Evolutionary conservation across 805 yeast genomes (phyloP).

Genomic region (Torulaspora microellipsoides): DNA sequence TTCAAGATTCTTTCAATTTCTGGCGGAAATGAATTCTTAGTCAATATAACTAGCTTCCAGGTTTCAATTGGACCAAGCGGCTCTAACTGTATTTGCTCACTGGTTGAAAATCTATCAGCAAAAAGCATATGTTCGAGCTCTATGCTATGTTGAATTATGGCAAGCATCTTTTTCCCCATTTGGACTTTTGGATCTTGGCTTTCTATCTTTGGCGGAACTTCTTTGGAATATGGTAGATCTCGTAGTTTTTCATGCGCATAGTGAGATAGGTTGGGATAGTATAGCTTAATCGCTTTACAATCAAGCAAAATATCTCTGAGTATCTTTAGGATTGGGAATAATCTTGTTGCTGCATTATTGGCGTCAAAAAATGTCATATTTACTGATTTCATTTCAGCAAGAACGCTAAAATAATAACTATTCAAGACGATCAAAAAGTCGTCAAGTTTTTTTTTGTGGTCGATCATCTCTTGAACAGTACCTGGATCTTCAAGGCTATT

Average conservation of each 20-base stretch:
- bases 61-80: slow-evolving; percentile 9
- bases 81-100: slow-evolving; percentile 5
- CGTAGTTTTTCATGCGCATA: slow-evolving; percentile 5
- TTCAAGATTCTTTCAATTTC: slow-evolving; percentile 14
- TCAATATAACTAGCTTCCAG: slow-evolving; percentile 20
- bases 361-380: slow-evolving; percentile 6
- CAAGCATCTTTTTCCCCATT: slow-evolving; percentile 1
- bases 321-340: slow-evolving; percentile 8
- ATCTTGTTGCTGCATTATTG: slow-evolving; percentile 7
- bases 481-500: slow-evolving; percentile 7
- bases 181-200: not conserved
- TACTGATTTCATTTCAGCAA: slow-evolving; percentile 20
- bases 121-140: slow-evolving; percentile 11
- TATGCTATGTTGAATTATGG: slow-evolving; percentile 9
- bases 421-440: slow-evolving; percentile 16
- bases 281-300: slow-evolving; percentile 12
- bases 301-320: slow-evolving; percentile 14
- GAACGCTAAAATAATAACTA: slow-evolving; percentile 14
- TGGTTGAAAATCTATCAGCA: slow-evolving; percentile 9
- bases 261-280: slow-evolving; percentile 21
- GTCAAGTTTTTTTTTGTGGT: slow-evolving; percentile 17
- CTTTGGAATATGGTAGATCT: not conserved
- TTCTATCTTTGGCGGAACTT: not conserved
- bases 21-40: slow-evolving; percentile 9
- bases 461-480: slow-evolving; percentile 12